Evolutionary conservation across 2,329 filamentous ascomycete species (phyloP).

Genomic region (Pseudocercospora fuligena): DNA sequence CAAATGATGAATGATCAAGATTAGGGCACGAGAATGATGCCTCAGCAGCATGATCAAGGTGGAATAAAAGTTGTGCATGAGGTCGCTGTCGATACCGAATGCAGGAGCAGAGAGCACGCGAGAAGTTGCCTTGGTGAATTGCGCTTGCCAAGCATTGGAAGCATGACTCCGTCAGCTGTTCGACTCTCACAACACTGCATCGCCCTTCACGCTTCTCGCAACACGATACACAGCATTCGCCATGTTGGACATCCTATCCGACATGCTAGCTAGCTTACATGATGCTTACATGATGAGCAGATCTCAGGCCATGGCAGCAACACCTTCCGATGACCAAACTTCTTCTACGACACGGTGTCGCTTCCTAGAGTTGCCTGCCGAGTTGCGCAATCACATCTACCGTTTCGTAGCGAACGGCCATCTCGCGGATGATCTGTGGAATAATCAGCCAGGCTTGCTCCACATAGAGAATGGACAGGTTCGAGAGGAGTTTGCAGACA

Average conservation of each 20-base stretch:
- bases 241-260: neutral
- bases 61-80: too few species aligned
- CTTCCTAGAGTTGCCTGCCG: neutral
- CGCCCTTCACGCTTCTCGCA: neutral
- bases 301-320: neutral
- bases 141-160: neutral
- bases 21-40: neutral
- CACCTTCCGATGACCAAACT: neutral
- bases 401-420: neutral
- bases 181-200: neutral
- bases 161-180: neutral
- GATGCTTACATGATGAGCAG: neutral
- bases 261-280: neutral
- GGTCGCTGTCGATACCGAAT: neutral
- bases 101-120: neutral
- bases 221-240: neutral
- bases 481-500: neutral
- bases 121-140: neutral
- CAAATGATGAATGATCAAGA: too few species aligned
- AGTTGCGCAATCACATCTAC: slow-evolving; percentile 2
- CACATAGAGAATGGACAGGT: neutral
- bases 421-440: slow-evolving; percentile 1
- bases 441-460: neutral
- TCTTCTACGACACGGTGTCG: neutral
- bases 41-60: neutral